Percentiles rank a stretch among this genome's conserved stretches.
Evolutionary conservation across 1,284 basidiomycete species (phyloP).

Genomic region (Leccinum pachyderme): DNA sequence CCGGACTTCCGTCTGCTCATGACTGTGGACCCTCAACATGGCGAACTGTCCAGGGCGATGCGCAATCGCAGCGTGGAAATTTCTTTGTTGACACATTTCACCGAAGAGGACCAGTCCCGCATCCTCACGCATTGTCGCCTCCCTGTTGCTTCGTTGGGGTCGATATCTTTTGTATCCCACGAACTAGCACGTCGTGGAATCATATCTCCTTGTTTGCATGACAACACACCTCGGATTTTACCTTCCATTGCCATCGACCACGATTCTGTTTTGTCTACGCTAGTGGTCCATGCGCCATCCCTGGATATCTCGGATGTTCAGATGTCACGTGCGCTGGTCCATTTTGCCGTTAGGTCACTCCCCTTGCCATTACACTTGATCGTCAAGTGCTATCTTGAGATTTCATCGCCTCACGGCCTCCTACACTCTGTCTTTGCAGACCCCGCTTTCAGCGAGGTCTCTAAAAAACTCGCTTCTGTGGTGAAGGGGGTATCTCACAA

Average conservation of each 20-base stretch:
- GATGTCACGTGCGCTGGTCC: conserved; percentile 33
- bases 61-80: conserved; percentile 96
- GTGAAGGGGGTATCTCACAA: conserved; percentile 14
- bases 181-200: conserved; percentile 34
- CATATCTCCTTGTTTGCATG: neutral
- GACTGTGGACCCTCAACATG: conserved; percentile 87
- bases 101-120: conserved; percentile 46
- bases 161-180: conserved; percentile 15
- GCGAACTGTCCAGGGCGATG: conserved; percentile 98
- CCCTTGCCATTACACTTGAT: conserved; percentile 35
- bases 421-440: conserved; percentile 25
- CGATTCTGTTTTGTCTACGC: conserved; percentile 44
- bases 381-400: conserved; percentile 36
- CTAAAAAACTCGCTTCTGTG: conserved; percentile 13
- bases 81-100: conserved; percentile 41
- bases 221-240: conserved; percentile 1
- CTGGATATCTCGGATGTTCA: conserved; percentile 16
- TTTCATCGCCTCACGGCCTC: conserved; percentile 14
- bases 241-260: conserved; percentile 43
- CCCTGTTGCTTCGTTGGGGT: conserved; percentile 31
- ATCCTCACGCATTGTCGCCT: conserved; percentile 51
- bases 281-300: conserved; percentile 40
- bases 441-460: conserved; percentile 12
- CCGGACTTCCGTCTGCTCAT: conserved; percentile 92
- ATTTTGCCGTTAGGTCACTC: conserved; percentile 43